These are phyloP conservation scores for Blastobotrys serpentis DNA, from an alignment of 1,139 yeast genomes.

Conservation along the genomic window DNA sequence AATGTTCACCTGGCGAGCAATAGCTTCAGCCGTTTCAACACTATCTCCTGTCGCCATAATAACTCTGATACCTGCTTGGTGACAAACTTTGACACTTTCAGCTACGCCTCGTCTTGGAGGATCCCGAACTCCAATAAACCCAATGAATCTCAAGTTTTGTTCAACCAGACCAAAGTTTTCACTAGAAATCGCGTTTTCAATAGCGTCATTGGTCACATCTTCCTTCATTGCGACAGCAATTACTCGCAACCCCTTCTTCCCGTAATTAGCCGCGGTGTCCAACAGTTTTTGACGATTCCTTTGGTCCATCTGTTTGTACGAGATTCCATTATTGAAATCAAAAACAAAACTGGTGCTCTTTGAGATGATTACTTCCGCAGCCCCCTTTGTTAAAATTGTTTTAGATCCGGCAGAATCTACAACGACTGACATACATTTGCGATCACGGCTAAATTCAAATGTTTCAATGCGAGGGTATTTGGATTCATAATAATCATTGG, in stretches of 20 bases:
- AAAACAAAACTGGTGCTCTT: constrained; percentile 43
- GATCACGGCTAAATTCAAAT: constrained; percentile 45
- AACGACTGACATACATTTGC: constrained; percentile 52
- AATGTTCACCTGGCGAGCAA: constrained; percentile 44
- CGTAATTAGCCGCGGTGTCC: constrained; percentile 42
- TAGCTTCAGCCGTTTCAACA: constrained; percentile 53
- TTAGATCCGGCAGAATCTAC: constrained; percentile 30
- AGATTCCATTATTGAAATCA: constrained; percentile 26
- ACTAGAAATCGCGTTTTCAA: neutral
- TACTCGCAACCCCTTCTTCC: constrained; percentile 44
- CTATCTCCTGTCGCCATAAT: constrained; percentile 59
- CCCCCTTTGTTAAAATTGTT: constrained; percentile 47
- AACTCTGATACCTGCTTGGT: constrained; percentile 51
- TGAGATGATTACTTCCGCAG: constrained; percentile 50
- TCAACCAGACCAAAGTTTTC: constrained; percentile 1
- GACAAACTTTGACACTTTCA: constrained; percentile 42
- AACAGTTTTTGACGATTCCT: constrained; percentile 34
- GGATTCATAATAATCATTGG: constrained; percentile 17
- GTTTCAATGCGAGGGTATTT: constrained; percentile 23
- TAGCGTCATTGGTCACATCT: neutral
- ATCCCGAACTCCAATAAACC: constrained; percentile 51
- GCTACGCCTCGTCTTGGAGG: constrained; percentile 51
- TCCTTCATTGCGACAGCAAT: constrained; percentile 45
- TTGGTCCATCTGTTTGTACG: constrained; percentile 4
- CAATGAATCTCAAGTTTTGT: constrained; percentile 38